phyloP scores from a whole-genome alignment of 2,329 filamentous ascomycete species.

The Cordyceps cicadae region DNA sequence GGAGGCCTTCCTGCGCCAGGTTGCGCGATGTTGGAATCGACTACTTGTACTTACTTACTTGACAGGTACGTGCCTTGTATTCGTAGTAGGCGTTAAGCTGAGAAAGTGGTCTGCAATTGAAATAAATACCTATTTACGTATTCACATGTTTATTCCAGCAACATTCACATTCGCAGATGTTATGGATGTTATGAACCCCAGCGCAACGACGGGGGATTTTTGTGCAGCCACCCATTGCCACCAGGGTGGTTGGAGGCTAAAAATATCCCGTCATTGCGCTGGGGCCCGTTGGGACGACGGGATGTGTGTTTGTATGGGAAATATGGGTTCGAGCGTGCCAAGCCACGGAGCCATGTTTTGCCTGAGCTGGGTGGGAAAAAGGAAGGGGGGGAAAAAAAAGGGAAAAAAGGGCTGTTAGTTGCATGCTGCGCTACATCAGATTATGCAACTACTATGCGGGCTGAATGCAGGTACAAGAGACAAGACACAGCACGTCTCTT shows the following conservation, averaged over 20 bases:
- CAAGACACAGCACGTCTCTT: not conserved
- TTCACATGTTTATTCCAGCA: not conserved
- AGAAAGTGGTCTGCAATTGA: not conserved
- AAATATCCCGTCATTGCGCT: too few relatives aligned
- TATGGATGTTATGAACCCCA: too few relatives aligned
- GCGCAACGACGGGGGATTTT: not conserved
- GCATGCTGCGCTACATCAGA: not conserved
- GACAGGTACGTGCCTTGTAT: too few relatives aligned
- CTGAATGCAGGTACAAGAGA: not conserved
- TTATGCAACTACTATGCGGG: not conserved
- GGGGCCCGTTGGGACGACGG: not conserved
- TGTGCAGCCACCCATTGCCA: too few relatives aligned
- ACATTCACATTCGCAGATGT: not conserved
- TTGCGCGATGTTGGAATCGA: not conserved
- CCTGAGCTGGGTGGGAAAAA: not conserved
- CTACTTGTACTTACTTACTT: too few relatives aligned
- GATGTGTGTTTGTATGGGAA: not conserved
- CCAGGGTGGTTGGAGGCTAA: too few relatives aligned
- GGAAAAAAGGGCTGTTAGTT: not conserved
- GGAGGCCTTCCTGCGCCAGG: not conserved
- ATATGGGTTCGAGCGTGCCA: not conserved
- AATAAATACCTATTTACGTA: not conserved
- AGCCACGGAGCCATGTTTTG: not conserved
- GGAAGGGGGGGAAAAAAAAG: too few relatives aligned
- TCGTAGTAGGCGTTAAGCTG: too few relatives aligned